phyloP scores from a whole-genome alignment of 106 monocot species.

The Apostasia ramifera region DNA sequence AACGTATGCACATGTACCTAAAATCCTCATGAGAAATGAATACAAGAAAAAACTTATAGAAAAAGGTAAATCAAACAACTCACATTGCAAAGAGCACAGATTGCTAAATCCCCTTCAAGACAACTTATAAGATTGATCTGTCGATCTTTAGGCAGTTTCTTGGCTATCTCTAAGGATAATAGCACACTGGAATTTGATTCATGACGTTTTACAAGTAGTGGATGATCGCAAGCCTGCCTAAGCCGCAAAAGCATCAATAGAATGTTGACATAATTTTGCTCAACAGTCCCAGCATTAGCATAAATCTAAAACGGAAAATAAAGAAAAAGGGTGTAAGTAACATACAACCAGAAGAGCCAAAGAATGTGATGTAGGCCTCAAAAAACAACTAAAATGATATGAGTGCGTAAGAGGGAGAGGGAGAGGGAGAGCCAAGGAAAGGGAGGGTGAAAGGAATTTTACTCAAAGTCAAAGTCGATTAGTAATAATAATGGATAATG shows the following conservation, averaged over 20 bases:
- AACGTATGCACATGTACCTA: background rate
- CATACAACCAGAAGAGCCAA: background rate
- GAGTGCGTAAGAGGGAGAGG: background rate
- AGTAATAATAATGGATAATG: too few species aligned
- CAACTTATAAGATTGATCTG: slow-evolving; percentile 45
- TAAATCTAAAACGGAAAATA: slow-evolving; percentile 46
- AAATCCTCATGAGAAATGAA: background rate
- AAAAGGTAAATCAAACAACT: slow-evolving; percentile 14
- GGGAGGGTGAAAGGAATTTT: too few species aligned
- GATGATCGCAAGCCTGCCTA: slow-evolving; percentile 95
- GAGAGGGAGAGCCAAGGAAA: too few species aligned
- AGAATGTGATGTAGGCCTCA: background rate
- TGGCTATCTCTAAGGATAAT: slow-evolving; percentile 57
- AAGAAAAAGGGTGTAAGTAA: background rate
- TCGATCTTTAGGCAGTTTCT: slow-evolving; percentile 55
- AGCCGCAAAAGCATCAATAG: slow-evolving; percentile 91
- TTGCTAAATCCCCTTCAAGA: slow-evolving; percentile 66
- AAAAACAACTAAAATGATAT: background rate
- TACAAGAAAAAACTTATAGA: background rate
- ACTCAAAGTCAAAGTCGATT: too few species aligned
- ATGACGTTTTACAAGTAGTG: slow-evolving; percentile 58
- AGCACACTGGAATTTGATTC: slow-evolving; percentile 47
- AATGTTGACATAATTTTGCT: slow-evolving; percentile 97
- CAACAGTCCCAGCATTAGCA: slow-evolving; percentile 88
- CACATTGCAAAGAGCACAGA: slow-evolving; percentile 84